Evolutionary conservation across 192 early-diverging fungal genomes (phyloP).

Genomic region (Coemansia sp.): DNA sequence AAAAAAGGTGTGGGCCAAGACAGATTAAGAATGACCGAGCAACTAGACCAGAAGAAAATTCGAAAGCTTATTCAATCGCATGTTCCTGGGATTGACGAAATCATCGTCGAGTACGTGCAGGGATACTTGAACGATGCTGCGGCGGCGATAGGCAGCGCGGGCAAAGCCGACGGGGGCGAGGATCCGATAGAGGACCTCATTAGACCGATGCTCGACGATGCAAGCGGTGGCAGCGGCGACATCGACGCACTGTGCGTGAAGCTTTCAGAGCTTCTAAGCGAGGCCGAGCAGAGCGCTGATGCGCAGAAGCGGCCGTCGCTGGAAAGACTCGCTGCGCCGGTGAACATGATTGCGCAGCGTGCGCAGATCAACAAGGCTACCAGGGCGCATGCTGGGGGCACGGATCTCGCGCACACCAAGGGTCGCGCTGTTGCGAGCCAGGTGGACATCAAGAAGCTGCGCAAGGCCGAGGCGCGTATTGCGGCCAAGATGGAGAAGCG

Average conservation of each 20-base stretch:
- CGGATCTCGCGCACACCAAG: slow-evolving; percentile 65
- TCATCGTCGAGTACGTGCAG: slow-evolving; percentile 73
- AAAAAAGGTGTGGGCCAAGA: not conserved
- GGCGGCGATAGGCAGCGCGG: slow-evolving; percentile 24
- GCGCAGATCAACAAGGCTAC: slow-evolving; percentile 62
- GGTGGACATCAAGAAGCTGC: slow-evolving; percentile 77
- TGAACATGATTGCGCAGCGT: slow-evolving; percentile 67
- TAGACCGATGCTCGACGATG: slow-evolving; percentile 64
- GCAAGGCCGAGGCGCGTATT: slow-evolving; percentile 89
- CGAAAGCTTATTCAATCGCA: slow-evolving; percentile 50
- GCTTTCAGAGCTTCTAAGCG: slow-evolving; percentile 60
- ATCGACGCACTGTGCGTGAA: slow-evolving; percentile 68
- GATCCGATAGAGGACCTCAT: slow-evolving; percentile 62
- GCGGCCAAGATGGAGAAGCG: slow-evolving; percentile 87
- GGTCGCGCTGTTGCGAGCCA: slow-evolving; percentile 68
- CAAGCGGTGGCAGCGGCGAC: slow-evolving; percentile 58
- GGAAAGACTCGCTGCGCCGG: slow-evolving; percentile 56
- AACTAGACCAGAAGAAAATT: slow-evolving; percentile 49
- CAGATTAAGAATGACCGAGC: slow-evolving; percentile 20
- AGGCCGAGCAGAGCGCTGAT: slow-evolving; percentile 37
- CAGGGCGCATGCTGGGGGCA: slow-evolving; percentile 43
- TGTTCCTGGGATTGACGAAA: slow-evolving; percentile 69
- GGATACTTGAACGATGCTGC: slow-evolving; percentile 66
- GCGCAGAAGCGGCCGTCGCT: slow-evolving; percentile 44
- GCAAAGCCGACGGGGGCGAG: slow-evolving; percentile 26